phyloP scores from a whole-genome alignment of 1,139 yeast genomes.

The Blastobotrys arbuscula region DNA sequence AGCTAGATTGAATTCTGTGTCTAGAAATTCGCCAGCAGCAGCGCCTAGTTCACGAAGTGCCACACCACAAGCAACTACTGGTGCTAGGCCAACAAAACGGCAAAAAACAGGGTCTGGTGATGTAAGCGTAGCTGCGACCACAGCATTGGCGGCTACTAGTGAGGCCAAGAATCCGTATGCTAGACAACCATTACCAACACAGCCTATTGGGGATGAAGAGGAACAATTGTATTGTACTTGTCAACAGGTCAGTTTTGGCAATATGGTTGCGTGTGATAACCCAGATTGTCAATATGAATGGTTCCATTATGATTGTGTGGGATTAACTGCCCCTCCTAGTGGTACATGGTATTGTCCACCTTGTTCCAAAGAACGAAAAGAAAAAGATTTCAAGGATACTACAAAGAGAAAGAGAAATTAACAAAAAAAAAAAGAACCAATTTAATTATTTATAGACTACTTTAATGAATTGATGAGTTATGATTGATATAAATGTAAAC shows the following conservation, averaged over 20 bases:
- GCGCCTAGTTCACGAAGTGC: constrained; percentile 1
- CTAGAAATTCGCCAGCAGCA: constrained; percentile 3
- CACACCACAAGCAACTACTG: not conserved
- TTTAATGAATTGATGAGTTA: too few species aligned
- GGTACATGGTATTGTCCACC: constrained; percentile 40
- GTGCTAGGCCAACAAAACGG: constrained; percentile 3
- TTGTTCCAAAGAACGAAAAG: constrained; percentile 29
- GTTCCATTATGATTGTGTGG: constrained; percentile 80
- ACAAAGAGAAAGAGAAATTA: constrained; percentile 12
- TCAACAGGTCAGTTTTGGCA: constrained; percentile 79
- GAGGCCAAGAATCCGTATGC: constrained; percentile 4
- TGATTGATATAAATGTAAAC: too few species aligned
- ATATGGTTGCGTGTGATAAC: constrained; percentile 90
- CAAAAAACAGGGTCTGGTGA: constrained; percentile 1
- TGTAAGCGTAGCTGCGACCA: not conserved
- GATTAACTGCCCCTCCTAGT: constrained; percentile 46
- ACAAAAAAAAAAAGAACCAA: too few species aligned
- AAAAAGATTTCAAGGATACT: constrained; percentile 20
- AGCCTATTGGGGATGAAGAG: constrained; percentile 46
- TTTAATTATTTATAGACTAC: too few species aligned
- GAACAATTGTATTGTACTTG: constrained; percentile 70
- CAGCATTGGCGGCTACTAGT: not conserved
- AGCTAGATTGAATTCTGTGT: not conserved
- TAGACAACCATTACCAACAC: constrained; percentile 4
- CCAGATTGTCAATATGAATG: constrained; percentile 77